These are phyloP conservation scores for Penicillium sp. DNA, from an alignment of 2,329 filamentous ascomycete species.

Conservation along the genomic window DNA sequence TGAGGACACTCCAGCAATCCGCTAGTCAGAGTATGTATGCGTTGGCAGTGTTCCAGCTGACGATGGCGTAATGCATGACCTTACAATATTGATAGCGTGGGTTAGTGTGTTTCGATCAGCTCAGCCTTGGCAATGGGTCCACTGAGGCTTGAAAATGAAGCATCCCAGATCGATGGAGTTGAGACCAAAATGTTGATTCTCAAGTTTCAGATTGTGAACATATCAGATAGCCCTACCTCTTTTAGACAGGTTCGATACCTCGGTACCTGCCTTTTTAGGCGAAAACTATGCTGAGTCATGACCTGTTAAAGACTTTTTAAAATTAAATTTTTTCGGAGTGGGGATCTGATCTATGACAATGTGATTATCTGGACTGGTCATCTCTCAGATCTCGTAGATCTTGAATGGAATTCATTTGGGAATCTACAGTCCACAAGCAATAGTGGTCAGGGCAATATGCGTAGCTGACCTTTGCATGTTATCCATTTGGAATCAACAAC, in stretches of 20 bases:
- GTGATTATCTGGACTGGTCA: conserved; percentile 5
- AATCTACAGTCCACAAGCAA: background rate
- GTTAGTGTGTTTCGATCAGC: conserved; percentile 2
- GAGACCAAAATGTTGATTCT: background rate
- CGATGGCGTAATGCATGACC: background rate
- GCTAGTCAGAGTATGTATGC: background rate
- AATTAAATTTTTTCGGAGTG: background rate
- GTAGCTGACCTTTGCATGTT: no score
- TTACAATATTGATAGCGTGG: background rate
- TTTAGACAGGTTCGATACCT: no score
- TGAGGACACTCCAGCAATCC: background rate
- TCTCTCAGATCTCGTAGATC: background rate
- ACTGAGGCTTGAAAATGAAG: conserved; percentile 8
- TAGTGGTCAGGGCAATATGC: background rate
- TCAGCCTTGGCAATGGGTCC: conserved; percentile 1
- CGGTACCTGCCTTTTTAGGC: background rate
- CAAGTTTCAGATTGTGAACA: background rate
- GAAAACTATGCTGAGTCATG: background rate
- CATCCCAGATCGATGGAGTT: background rate
- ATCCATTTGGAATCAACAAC: no score
- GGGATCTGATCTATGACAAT: conserved; percentile 1
- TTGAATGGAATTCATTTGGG: background rate
- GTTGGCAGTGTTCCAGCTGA: conserved; percentile 3
- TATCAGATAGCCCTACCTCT: no score
- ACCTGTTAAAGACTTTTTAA: background rate